Evolutionary conservation across 768 basidiomycete species (phyloP).

Genomic region (Royoungia palumana): DNA sequence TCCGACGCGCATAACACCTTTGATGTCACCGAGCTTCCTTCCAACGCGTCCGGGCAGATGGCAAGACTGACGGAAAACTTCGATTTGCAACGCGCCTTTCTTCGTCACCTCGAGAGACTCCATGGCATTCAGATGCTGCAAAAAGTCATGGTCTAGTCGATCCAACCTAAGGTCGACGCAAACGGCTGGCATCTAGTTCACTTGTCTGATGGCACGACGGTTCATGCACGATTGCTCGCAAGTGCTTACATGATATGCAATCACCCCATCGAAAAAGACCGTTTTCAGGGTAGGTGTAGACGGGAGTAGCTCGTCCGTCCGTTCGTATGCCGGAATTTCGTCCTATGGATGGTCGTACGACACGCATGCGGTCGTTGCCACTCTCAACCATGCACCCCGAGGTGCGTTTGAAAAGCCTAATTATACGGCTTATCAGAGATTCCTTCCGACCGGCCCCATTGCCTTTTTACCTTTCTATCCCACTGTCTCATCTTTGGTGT

Average conservation of each 20-base stretch:
- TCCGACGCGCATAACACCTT: conserved; percentile 79
- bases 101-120: too few species aligned
- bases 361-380: too few species aligned
- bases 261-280: not conserved
- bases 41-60: conserved; percentile 48
- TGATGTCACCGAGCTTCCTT: conserved; percentile 44
- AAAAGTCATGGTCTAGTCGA: conserved; percentile 69
- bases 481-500: conserved; percentile 83
- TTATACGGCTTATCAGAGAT: conserved; percentile 87
- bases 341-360: too few species aligned
- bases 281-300: too few species aligned
- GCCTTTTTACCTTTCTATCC: conserved; percentile 88
- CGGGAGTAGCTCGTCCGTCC: too few species aligned
- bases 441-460: conserved; percentile 92
- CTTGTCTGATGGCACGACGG: conserved; percentile 60
- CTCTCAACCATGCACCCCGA: conserved; percentile 65
- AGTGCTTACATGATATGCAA: conserved; percentile 20
- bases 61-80: conserved; percentile 84
- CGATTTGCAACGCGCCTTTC: too few species aligned
- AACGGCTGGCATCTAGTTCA: conserved; percentile 79
- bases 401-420: conserved; percentile 61
- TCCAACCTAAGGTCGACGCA: conserved; percentile 43
- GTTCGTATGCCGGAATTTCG: too few species aligned
- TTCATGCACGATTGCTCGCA: conserved; percentile 76
- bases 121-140: conserved; percentile 64